A percentile compares a stretch with the other conserved stretches of the same genome.
phyloP scores from a whole-genome alignment of 306 rosid species.

The Cercis canadensis region DNA sequence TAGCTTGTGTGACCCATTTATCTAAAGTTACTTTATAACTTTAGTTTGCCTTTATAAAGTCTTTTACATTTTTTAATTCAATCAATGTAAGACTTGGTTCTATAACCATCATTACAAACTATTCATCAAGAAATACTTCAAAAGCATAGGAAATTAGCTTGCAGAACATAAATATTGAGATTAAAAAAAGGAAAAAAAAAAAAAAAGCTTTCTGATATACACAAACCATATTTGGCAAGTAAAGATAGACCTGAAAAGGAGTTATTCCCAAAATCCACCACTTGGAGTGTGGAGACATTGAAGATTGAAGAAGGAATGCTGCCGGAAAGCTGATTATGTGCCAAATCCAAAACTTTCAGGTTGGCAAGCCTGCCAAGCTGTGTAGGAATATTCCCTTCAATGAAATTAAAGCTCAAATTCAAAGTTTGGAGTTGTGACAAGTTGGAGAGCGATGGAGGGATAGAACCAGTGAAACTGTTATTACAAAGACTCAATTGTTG shows the following conservation, averaged over 20 bases:
- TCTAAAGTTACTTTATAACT: no score
- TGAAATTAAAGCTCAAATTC: conserved; percentile 26
- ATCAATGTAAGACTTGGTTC: no score
- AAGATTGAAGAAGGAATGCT: conserved; percentile 27
- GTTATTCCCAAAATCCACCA: neutral
- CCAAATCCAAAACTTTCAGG: conserved; percentile 10
- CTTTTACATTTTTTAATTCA: no score
- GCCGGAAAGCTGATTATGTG: neutral
- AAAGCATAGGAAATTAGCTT: no score
- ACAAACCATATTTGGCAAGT: no score
- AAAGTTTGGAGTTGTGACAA: conserved; percentile 13
- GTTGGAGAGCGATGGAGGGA: conserved; percentile 20
- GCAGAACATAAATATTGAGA: no score
- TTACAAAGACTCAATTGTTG: conserved; percentile 16
- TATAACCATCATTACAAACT: no score
- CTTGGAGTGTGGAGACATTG: conserved; percentile 31
- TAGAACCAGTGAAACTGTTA: conserved; percentile 26
- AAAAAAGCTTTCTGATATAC: no score
- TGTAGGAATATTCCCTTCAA: conserved; percentile 14
- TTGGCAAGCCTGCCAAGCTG: conserved; percentile 31
- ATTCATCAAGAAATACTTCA: no score
- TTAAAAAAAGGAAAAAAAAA: no score
- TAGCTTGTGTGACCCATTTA: no score
- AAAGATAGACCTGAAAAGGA: conserved; percentile 21
- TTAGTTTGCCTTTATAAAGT: no score